phyloP scores from a whole-genome alignment of 441 rosid species.

The Manihot esculenta region DNA sequence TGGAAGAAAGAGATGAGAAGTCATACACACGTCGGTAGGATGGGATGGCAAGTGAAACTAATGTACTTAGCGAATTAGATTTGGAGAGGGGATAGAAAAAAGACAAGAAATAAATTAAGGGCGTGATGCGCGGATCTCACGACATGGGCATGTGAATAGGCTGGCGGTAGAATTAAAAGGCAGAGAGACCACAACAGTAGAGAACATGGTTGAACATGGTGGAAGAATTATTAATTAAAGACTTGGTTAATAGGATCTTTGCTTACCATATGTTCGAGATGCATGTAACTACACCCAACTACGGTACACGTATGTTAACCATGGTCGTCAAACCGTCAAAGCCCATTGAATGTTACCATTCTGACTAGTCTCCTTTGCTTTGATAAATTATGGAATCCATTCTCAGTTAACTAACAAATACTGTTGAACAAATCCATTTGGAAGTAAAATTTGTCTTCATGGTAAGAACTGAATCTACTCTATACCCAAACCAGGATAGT shows the following conservation, averaged over 20 bases:
- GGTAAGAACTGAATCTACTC: no score
- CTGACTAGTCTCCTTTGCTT: no score
- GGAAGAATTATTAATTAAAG: not conserved
- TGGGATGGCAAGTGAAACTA: slow-evolving; percentile 1
- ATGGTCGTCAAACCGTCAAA: no score
- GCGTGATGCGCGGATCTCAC: slow-evolving; percentile 38
- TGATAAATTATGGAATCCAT: no score
- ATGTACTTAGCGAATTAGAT: slow-evolving; percentile 8
- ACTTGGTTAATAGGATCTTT: not conserved
- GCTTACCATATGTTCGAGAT: not conserved
- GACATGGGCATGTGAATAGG: slow-evolving; percentile 40
- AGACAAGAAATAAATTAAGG: slow-evolving; percentile 24
- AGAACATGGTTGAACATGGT: slow-evolving; percentile 16
- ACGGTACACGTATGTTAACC: not conserved
- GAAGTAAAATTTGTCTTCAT: not conserved
- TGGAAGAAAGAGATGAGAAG: slow-evolving; percentile 2
- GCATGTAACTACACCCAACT: not conserved
- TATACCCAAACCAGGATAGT: no score
- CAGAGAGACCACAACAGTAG: slow-evolving; percentile 10
- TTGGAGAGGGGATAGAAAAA: slow-evolving; percentile 26
- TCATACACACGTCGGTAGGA: slow-evolving; percentile 3
- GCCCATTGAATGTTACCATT: no score
- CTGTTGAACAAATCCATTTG: not conserved
- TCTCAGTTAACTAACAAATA: no score
- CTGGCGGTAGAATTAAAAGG: slow-evolving; percentile 28